phyloP scores from a whole-genome alignment of 345 rosid genomes.

The Eucalyptus leucophloia region DNA sequence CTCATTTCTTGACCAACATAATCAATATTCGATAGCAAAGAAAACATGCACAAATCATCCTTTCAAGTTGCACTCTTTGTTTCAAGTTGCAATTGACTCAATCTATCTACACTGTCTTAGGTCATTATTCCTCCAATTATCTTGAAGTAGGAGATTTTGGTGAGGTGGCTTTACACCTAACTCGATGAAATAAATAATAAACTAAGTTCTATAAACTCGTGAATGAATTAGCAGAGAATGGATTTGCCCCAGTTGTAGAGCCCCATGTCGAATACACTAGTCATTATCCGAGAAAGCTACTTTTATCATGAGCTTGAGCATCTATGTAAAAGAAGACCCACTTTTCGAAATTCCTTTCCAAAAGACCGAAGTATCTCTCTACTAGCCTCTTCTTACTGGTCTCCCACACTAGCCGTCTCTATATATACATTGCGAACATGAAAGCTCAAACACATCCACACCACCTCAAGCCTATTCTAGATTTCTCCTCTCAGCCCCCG shows the following conservation, averaged over 20 bases:
- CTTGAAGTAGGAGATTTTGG: background rate
- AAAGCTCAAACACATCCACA: background rate
- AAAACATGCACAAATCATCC: background rate
- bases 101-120: background rate
- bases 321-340: background rate
- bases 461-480: background rate
- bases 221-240: background rate
- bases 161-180: background rate
- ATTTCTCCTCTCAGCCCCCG: background rate
- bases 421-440: background rate
- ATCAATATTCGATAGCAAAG: background rate
- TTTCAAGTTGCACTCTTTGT: background rate
- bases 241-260: background rate
- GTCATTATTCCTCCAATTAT: background rate
- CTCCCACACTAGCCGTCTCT: background rate
- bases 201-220: background rate
- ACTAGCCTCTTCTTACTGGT: background rate
- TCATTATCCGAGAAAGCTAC: background rate
- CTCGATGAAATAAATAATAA: background rate
- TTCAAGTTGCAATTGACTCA: background rate
- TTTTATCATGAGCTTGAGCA: background rate
- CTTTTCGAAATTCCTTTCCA: background rate
- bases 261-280: background rate
- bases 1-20: background rate
- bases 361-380: background rate